Conservation (phyloP, 306 rosid species). For the Psophocarpus tetragonolobus region DNA sequence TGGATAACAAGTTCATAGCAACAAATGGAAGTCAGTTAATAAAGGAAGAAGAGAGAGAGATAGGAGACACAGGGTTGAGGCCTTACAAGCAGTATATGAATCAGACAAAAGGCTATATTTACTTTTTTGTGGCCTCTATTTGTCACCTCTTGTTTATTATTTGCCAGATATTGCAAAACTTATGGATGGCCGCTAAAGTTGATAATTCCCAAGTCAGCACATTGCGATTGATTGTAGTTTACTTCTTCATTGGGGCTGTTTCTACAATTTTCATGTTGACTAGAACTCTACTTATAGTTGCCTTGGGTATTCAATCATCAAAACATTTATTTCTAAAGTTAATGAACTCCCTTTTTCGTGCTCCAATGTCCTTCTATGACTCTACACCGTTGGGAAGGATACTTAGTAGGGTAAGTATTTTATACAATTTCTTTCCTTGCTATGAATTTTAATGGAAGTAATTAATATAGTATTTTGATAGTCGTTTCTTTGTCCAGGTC, state of each 20-base stretch:
- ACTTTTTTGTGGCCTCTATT: constrained; percentile 28
- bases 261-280: constrained; percentile 20
- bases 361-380: constrained; percentile 58
- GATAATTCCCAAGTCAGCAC: constrained; percentile 28
- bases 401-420: constrained; percentile 49
- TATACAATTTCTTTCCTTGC: background rate
- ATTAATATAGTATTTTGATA: background rate
- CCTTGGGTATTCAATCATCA: constrained; percentile 45
- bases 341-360: constrained; percentile 50
- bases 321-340: constrained; percentile 38
- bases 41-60: constrained; percentile 53
- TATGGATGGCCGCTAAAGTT: constrained; percentile 54
- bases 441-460: background rate
- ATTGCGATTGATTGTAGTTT: constrained; percentile 32
- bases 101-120: constrained; percentile 42
- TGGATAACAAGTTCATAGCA: background rate
- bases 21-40: constrained; percentile 42
- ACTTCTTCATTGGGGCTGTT: constrained; percentile 33
- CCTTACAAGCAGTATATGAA: constrained; percentile 54
- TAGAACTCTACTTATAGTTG: constrained; percentile 27
- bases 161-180: constrained; percentile 44
- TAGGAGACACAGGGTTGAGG: constrained; percentile 49
- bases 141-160: constrained; percentile 26
- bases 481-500: constrained; percentile 30
- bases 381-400: constrained; percentile 65